Evolutionary conservation across 2,329 filamentous ascomycete genomes (phyloP), one percentile per base, ranked within the genome.

Genomic region (Epichloe baconii): DNA sequence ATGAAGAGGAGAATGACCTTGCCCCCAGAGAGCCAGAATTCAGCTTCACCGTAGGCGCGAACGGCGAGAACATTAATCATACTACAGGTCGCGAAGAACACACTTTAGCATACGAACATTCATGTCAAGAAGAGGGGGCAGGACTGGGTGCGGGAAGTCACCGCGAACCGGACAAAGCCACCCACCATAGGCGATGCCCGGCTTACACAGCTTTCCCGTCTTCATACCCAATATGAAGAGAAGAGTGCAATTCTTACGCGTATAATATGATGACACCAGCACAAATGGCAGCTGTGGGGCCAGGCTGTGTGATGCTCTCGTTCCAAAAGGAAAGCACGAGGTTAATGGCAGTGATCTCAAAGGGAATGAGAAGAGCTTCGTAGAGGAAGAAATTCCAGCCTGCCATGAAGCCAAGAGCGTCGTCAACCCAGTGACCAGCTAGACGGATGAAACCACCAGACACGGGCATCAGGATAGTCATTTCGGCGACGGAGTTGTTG

Each of bases 1-100:
- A 81, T 79, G 53, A 82, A 70, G 57, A 85, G 84, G 45, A 86
- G 71, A 21, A 86, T 64, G 36, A 86, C 73, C 63, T 86, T 86
- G 55, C 80, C 80, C 40, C 67, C 68, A 2, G 77, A 76, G 3
- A 82, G 69, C 76, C 76, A 82, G 59, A 90, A 90, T 61, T 90
- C 86, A 11, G 82, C 78, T 62, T 86, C 82, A 55, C 83, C 83
- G 58, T 81, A 86, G 67, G 70, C 80, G 55, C 78, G 74, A 37
- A 85, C 81, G 34, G 79, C 79, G 54, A 86, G 75, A 42, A 85
- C 59, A 58, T 87, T 86, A 58, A 86, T 70, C 43, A 69, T 59
- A 59, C 72, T 75, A 62, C 50, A 55, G 7, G 55, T 49, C 49
- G 19, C n/a, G 57, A 55, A 47, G 23, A 55, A 42, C 17, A 54